Evolutionary conservation across 345 rosid genomes (phyloP), one percentile per base, ranked within the genome.

Genomic region (Passiflora organensis): DNA sequence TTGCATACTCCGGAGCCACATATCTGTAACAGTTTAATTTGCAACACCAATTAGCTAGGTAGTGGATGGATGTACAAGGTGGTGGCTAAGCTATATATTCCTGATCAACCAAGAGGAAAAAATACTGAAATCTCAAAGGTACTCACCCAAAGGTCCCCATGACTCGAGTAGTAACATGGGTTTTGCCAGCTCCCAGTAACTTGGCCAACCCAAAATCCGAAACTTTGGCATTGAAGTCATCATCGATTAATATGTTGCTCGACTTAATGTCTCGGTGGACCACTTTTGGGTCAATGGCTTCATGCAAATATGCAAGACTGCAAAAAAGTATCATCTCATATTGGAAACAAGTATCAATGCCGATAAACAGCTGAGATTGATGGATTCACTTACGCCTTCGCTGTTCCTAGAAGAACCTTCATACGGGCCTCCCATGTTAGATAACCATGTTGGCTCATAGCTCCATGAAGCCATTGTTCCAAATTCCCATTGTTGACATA

Each of bases 231-330:
- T 89, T 85, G 74, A 94, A 94, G 57, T 86, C 87, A 51, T 85
- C 91, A 55, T 94, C 96, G 13, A 94, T 86, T 72, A 94, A 72
- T 60, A 94, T 85, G 62, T 94, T 94, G 68, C 99, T 94, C 0
- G 99, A 94, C 70, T 94, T 94, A 36, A 94, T 89, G 78, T 94
- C 99, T 44, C 99, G 83, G 48, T 94, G 99, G 72, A 94, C 99
- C 65, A 94, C 99, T 80, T 94, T 94, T 59, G 99, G 99, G 70
- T 94, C 99, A 63, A 94, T 89, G 49, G 99, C 97, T 76, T 94
- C 99, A 37, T 94, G 99, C 74, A 94, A 78, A 62, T 89, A 94
- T 17, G 97, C 91, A 46, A 94, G 95, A 68, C 99, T 94, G 86
- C 85, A 82, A 55, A 52, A n/a, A n/a, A n/a, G n/a, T 34, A 17